Conservation (phyloP, 257 asterid species). For the Fraxinus quadrangulata region DNA sequence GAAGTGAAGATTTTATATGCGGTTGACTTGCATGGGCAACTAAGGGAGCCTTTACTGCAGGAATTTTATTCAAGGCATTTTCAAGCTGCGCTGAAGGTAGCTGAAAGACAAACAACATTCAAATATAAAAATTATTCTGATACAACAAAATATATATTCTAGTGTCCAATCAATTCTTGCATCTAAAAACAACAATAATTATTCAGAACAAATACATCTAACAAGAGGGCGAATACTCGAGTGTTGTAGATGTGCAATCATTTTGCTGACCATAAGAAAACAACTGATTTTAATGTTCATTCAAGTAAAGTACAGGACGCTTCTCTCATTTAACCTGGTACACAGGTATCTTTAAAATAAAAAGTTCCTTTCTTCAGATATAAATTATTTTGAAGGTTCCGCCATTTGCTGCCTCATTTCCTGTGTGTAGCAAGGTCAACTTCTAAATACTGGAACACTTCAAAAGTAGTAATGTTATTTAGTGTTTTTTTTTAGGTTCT, state of each 20-base stretch:
- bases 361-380: not conserved
- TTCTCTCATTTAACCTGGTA: not conserved
- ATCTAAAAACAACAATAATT: not conserved
- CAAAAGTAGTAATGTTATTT: not conserved
- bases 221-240: not conserved
- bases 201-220: not conserved
- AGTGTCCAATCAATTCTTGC: not conserved
- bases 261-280: not conserved
- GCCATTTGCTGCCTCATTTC: not conserved
- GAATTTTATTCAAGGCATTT: constrained; percentile 71
- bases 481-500: not conserved
- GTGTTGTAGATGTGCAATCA: not conserved
- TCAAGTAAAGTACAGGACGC: not conserved
- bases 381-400: not conserved
- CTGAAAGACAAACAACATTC: constrained; percentile 43
- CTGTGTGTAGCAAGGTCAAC: not conserved
- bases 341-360: too few relatives aligned
- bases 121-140: constrained; percentile 6
- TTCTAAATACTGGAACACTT: not conserved
- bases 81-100: constrained; percentile 93
- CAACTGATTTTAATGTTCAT: not conserved
- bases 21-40: constrained; percentile 87
- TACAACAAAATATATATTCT: constrained; percentile 5
- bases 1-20: constrained; percentile 76
- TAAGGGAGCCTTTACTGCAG: constrained; percentile 83